phyloP scores from a whole-genome alignment of 2,329 filamentous ascomycete species.

The Blastomyces parvus region DNA sequence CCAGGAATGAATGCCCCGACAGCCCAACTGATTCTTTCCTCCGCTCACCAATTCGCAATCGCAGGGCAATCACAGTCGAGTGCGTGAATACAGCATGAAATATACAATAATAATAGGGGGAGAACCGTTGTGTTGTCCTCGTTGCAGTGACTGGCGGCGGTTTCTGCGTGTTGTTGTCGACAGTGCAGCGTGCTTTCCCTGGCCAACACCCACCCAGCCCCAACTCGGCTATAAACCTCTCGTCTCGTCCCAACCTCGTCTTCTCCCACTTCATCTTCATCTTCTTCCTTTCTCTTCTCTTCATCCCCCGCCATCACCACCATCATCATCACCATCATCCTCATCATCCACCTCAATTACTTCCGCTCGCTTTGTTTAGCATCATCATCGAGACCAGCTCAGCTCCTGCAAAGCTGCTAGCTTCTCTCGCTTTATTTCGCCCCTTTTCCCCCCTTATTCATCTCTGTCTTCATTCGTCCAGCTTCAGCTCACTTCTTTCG shows the following conservation, averaged over 20 bases:
- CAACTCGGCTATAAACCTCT: constrained; percentile 8
- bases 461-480: constrained; percentile 15
- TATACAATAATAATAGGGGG: neutral
- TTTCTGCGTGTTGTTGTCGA: constrained; percentile 4
- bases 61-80: neutral
- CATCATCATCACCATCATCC: constrained; percentile 15
- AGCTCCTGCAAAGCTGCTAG: neutral
- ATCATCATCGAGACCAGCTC: constrained; percentile 8
- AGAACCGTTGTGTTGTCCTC: constrained; percentile 1
- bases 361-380: constrained; percentile 21
- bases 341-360: constrained; percentile 17
- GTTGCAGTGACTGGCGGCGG: neutral
- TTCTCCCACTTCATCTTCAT: constrained; percentile 17
- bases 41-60: neutral
- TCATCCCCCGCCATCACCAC: constrained; percentile 9
- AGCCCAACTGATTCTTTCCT: neutral
- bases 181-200: neutral
- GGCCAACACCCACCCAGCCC: neutral
- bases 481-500: neutral
- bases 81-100: neutral
- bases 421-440: constrained; percentile 43
- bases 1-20: neutral
- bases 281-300: constrained; percentile 13
- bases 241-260: constrained; percentile 12
- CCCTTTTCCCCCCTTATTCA: constrained; percentile 46